Evolutionary conservation across 495 filamentous ascomycete species (phyloP), one percentile per base, ranked within the genome.

Genomic region (Lophium mytilinum): DNA sequence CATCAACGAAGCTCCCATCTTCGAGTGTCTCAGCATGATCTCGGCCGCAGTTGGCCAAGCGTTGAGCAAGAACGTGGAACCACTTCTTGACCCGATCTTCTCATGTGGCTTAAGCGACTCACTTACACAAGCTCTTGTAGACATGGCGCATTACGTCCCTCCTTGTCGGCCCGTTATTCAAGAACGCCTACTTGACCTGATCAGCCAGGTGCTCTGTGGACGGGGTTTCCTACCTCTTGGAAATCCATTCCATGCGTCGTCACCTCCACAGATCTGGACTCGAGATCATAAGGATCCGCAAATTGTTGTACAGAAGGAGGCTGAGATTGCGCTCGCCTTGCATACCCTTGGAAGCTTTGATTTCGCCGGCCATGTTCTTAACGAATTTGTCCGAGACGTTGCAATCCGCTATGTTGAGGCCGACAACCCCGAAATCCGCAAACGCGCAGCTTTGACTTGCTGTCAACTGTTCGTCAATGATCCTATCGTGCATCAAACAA

Each of bases 101-200:
- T 89, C 89, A 15, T 99, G 93, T 62, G 91, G 92, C 43, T 76
- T 99, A 39, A 95, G 88, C 53, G 86, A 89, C 60, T 89, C 93
- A 50, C 79, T 99, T 17, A 95, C 89, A 0, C 91, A 97, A 68
- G 93, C 93, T 12, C 75, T 99, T 49, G 90, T 96, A 18, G 93
- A 97, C 67, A 95, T 99, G 88, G 91, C 93, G 40, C 93, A 96
- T 67, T 97, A 97, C 68, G 95, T 99, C 49, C 92, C 93, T 0
- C 93, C 94, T 1, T 86, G 95, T 60, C 92, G 95, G 70, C 78
- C 84, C 30, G 89, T 80, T 10, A 96, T 99, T 40, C 93, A 99
- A 68, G 91, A 96, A 58, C 85, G 88, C 56, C 78, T 99, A 37
- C 80, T 99, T 34, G 87, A 99, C 66, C 89, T 97, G 82, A 78